Base-by-base conservation (phyloP, 73 alveolate species). In the Stentor roeselii region DNA sequence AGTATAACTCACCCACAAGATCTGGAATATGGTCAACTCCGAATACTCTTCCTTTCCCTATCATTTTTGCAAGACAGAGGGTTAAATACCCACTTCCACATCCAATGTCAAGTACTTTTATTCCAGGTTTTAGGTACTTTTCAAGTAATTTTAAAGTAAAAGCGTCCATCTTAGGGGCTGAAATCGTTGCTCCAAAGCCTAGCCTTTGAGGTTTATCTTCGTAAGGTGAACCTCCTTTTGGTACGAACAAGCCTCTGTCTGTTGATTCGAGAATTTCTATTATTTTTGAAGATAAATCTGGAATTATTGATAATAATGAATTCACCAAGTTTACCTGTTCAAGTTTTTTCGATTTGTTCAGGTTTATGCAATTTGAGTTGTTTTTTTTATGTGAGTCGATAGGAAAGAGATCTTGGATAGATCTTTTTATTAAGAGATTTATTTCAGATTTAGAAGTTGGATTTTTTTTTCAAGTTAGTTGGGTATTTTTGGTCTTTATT, bases 151-250 rank as follows among this genome's bases (percentile, higher is more conserved):
- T 91, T 74, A 87, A 78, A 11, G 93, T 92, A 74, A 78, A 58
- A 31, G 87, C 91, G 59, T 90, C 93, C 91, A 90, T 86, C 39
- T 90, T 90, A 74, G 95, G 95, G 0, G 95, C 95, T 0, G 95
- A 89, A 2, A 89, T 89, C n/a, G 93, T 86, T 3, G 83, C 80
- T 39, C 87, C 87, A 59, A 77, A 87, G 0, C 86, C 88, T 27
- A 89, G 59, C 3, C 77, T 30, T 82, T 87, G 93, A 1, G 95
- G 90, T 36, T 74, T 42, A 75, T 89, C 95, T 6, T 35, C 60
- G 39, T 89, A 89, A 14, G 92, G 84, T n/a, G 15, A 2, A 3
- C 67, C 15, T 34, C 2, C 36, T 35, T 78, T 59, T 32, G 58
- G 58, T 0, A 75, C 78, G 75, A 89, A 89, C 42, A 83, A 87